Percentiles rank a stretch among this genome's conserved stretches.
Conservation (phyloP, 176 grass and related monocot genomes). For the Tillandsia leiboldiana region DNA sequence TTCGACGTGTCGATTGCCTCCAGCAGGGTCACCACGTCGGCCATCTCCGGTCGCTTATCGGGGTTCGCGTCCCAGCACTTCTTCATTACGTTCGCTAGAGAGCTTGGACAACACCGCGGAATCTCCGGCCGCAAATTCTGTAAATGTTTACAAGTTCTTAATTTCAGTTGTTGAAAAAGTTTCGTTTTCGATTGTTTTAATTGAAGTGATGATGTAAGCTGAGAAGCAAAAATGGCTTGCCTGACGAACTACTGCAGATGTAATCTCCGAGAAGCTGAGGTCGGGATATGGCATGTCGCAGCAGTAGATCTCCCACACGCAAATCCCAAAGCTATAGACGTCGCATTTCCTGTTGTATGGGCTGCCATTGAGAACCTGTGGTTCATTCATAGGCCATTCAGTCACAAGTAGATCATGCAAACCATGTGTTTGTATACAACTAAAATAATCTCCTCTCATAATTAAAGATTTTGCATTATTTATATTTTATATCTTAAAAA, state of each 20-base stretch:
- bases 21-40: conserved; percentile 76
- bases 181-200: neutral
- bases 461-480: neutral
- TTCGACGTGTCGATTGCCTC: conserved; percentile 95
- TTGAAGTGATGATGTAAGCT: neutral
- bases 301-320: conserved; percentile 97
- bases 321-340: conserved; percentile 98
- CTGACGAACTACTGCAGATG: conserved; percentile 98
- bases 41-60: conserved; percentile 87
- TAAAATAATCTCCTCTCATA: neutral
- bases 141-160: too few species aligned
- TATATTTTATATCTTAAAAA: too few species aligned
- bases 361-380: conserved; percentile 88
- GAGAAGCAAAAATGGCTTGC: conserved; percentile 23
- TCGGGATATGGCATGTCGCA: conserved; percentile 99
- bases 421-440: neutral
- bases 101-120: conserved; percentile 85
- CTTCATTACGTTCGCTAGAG: conserved; percentile 85
- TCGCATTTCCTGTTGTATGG: conserved; percentile 99
- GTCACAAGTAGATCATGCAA: neutral
- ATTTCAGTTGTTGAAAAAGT: too few species aligned
- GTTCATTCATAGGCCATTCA: neutral
- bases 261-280: conserved; percentile 96
- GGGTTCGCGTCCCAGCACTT: conserved; percentile 98
- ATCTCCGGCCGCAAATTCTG: conserved; percentile 99